Base-by-base conservation (phyloP, 352 stramenopile species). In the Plasmopara viticola region DNA sequence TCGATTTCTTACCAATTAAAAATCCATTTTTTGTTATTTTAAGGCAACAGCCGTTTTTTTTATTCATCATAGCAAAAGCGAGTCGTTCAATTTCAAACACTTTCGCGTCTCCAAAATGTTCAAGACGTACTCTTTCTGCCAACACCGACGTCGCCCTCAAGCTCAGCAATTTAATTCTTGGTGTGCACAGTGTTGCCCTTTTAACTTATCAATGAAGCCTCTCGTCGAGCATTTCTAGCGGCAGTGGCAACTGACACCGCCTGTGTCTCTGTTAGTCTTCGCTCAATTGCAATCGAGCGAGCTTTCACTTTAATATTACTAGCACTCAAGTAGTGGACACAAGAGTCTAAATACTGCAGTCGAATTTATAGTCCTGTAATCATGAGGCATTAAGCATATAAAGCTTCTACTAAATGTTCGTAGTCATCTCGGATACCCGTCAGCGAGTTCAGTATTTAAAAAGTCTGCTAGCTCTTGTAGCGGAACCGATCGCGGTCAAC, bases 11-110 rank as follows among this genome's bases (percentile, higher is more conserved):
- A 49, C 72, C 6, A 87, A n/a, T 60, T 34, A 87, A 73, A 9
- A 86, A 65, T 14, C 80, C 73, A 51, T 80, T 79, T 14, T 81
- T 44, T 85, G 76, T 25, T 90, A 77, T 60, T 90, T 77, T 2
- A 90, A 53, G 37, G 68, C 39, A 14, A 70, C 63, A n/a, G 88
- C 69, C 0, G 80, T 88, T 30, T 72, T 73, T 48, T 86, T 86
- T 17, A 88, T 88, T 77, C 7, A 4, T 74, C 75, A 40, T 83
- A 74, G 37, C 83, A 72, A 51, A 87, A 90, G 41, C 82, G 75
- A 37, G 62, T 68, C 17, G 69, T 74, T 18, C 87, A 64, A 37
- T 83, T 72, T 44, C 58, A 0, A 87, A 41, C 2, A 65, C 67
- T 14, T 67, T 61, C 10, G 62, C 63, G 35, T 88, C 80, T 48